phyloP scores from a whole-genome alignment of 2,329 filamentous ascomycete species.

The Neofusicoccum ribis region DNA sequence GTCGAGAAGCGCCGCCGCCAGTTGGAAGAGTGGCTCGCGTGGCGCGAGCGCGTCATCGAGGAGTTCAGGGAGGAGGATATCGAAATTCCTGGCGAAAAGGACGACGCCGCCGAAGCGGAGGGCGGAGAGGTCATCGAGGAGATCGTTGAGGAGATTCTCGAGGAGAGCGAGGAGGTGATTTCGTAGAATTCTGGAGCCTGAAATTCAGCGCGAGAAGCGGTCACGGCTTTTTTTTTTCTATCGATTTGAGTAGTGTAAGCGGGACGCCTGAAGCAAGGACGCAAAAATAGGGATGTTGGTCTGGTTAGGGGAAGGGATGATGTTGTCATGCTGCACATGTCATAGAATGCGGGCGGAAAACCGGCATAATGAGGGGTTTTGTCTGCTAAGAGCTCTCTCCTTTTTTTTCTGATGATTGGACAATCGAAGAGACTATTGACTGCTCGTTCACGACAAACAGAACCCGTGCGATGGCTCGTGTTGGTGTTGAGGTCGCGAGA shows the following conservation, averaged over 20 bases:
- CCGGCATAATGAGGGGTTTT: background rate
- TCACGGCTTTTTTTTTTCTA: too few species aligned
- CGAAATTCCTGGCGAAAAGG: constrained; percentile 54
- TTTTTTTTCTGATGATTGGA: background rate
- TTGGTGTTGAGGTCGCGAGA: too few species aligned
- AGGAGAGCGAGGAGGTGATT: constrained; percentile 82
- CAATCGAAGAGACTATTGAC: too few species aligned
- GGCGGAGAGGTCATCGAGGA: constrained; percentile 62
- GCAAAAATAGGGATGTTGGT: background rate
- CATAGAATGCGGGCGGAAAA: background rate
- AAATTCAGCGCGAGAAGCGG: too few species aligned
- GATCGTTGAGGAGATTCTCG: constrained; percentile 85
- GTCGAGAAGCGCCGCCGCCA: constrained; percentile 81
- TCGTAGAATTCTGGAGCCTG: constrained; percentile 21
- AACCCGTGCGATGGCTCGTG: too few species aligned
- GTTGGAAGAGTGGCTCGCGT: constrained; percentile 86
- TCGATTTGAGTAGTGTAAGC: too few species aligned
- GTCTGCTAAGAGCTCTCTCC: background rate
- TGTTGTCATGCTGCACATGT: too few species aligned
- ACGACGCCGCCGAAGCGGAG: constrained; percentile 50
- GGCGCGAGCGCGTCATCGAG: constrained; percentile 72
- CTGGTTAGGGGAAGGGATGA: too few species aligned
- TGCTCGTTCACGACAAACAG: too few species aligned
- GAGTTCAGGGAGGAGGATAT: constrained; percentile 65
- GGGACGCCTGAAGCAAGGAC: background rate